Conservation (phyloP, 495 filamentous ascomycete genomes). For the Neurospora tetraspora region DNA sequence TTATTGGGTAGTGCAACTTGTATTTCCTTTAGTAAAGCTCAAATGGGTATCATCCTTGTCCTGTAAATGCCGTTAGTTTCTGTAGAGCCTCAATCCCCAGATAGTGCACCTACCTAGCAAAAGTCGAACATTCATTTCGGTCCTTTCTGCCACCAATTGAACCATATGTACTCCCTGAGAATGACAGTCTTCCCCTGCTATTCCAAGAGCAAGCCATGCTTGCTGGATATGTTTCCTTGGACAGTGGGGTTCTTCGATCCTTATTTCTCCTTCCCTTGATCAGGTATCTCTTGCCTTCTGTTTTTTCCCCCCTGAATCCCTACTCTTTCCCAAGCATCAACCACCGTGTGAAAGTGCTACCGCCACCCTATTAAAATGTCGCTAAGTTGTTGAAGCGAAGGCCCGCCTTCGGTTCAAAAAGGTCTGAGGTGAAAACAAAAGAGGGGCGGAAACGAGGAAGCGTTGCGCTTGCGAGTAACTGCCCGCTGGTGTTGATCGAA, state of each 20-base stretch:
- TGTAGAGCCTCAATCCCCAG: not conserved
- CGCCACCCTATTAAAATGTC: not conserved
- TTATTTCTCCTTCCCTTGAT: not conserved
- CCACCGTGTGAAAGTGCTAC: not conserved
- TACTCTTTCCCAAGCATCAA: not conserved
- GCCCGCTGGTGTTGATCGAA: not conserved
- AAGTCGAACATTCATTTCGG: not conserved
- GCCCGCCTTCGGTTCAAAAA: not conserved
- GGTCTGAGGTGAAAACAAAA: not conserved
- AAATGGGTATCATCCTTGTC: not conserved
- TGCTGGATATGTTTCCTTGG: not conserved
- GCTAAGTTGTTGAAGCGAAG: not conserved
- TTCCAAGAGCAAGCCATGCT: not conserved
- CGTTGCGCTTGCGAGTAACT: not conserved
- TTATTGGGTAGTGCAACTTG: accelerated
- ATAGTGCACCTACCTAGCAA: not conserved
- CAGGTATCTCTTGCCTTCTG: not conserved
- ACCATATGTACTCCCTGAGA: not conserved
- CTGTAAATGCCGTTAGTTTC: accelerated
- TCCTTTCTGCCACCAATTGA: not conserved
- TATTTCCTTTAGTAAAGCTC: not conserved
- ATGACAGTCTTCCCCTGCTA: not conserved
- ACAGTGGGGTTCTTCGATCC: not conserved
- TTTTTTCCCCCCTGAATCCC: not conserved
- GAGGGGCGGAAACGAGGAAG: not conserved